Evolutionary conservation across 257 asterid species (phyloP).

Genomic region (Anisodus acutangulus): DNA sequence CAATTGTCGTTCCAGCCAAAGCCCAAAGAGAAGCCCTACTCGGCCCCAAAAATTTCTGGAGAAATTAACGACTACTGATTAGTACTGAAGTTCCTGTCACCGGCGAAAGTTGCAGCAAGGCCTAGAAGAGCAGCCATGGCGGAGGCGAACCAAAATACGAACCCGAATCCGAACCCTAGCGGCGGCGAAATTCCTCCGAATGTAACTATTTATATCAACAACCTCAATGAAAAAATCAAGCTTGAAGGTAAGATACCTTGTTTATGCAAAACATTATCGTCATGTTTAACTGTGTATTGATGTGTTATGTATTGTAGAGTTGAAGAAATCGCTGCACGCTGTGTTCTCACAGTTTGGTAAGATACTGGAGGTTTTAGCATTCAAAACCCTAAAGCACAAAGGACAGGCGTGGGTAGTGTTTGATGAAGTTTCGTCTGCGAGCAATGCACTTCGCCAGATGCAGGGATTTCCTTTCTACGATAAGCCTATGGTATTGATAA

Average conservation of each 20-base stretch:
- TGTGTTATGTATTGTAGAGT: conserved; percentile 46
- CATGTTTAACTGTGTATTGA: neutral
- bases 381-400: conserved; percentile 98
- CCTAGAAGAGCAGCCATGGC: conserved; percentile 58
- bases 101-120: conserved; percentile 26
- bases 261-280: neutral
- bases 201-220: conserved; percentile 87
- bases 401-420: conserved; percentile 99
- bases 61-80: neutral
- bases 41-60: neutral
- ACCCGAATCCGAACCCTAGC: conserved; percentile 13
- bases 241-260: conserved; percentile 66
- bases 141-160: conserved; percentile 53
- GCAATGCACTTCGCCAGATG: conserved; percentile 88
- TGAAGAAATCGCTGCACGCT: conserved; percentile 93
- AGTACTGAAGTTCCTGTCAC: neutral
- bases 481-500: conserved; percentile 74
- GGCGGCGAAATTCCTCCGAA: conserved; percentile 63
- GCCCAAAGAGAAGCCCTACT: conserved; percentile 8
- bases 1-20: conserved; percentile 20
- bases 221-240: conserved; percentile 94
- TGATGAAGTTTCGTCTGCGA: conserved; percentile 81
- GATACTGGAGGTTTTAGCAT: conserved; percentile 88
- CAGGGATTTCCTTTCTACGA: conserved; percentile 97
- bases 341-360: conserved; percentile 98